Evolutionary conservation across 78 protist species (phyloP), one percentile per base, ranked within the genome.

Genomic region (Dictyostelium purpureum): DNA sequence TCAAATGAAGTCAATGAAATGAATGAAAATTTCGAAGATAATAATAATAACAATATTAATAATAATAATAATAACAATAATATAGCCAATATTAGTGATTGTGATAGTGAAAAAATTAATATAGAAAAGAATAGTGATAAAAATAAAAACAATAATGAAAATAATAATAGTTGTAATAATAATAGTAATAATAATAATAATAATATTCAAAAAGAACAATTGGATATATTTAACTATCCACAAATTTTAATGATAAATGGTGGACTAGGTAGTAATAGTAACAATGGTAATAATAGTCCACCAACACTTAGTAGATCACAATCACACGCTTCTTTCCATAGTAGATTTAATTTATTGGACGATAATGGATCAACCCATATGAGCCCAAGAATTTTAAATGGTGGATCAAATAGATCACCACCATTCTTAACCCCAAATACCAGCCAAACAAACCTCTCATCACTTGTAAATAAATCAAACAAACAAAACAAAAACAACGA

Each of bases 231-330:
- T 33, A 63, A 63, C 33, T 63, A 63, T 33, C 33, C 40, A 31
- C 71, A 28, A 33, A 47, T 47, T 1, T 33, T 33, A 63, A 63
- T 63, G 18, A 63, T 31, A 18, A 63, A 63, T 63, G 42, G 43
- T 63, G 43, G 71, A 5, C 26, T 57, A 26, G 66, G 66, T 57
- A 33, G 12, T 33, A 31, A 12, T 61, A 9, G 37, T 61, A 40
- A 4, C 6, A 21, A 31, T 38, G 76, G 37, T 40, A 56, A 24
- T 21, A 26, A 40, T 10, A 33, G 52, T 19, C 89, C 89, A 18
- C 66, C 89, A 26, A 5, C 69, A 33, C n/a, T 81, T 16, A 67
- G 52, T 35, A 71, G 89, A 47, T 81, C 89, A 51, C 79, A 67
- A 26, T 81, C 89, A 67, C 77, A 81, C 21, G 31, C 61, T 4